Percentiles rank a stretch among this genome's conserved stretches.
Evolutionary conservation across 106 monocot genomes (phyloP).

Genomic region (Chionographis japonica): DNA sequence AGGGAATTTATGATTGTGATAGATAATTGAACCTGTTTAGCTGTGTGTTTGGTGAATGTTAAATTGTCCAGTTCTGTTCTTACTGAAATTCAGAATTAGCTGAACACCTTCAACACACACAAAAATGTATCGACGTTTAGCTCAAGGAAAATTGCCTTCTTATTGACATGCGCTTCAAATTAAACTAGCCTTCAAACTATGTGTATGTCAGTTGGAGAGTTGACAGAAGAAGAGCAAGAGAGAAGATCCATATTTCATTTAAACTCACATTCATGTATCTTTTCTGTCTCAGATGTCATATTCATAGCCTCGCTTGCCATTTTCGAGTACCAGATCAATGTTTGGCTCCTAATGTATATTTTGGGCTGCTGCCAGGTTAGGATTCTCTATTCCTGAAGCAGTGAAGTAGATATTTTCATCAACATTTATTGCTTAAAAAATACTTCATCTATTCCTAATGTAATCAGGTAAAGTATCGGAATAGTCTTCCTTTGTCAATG

Average conservation of each 20-base stretch:
- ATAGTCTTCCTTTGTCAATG: background rate
- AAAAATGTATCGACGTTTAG: no score
- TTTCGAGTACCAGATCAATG: conserved; percentile 8
- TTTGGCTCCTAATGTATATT: conserved; percentile 15
- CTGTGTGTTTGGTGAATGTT: no score
- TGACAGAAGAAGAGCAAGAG: background rate
- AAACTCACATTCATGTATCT: background rate
- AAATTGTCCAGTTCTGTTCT: no score
- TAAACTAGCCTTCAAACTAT: no score
- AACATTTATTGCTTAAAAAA: background rate
- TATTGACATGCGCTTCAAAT: no score
- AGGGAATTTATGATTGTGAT: no score
- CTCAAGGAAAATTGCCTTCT: no score
- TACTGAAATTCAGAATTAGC: no score
- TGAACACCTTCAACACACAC: no score
- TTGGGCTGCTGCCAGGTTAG: conserved; percentile 24
- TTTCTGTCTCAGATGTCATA: conserved; percentile 24
- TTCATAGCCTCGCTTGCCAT: conserved; percentile 20
- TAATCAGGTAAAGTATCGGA: background rate
- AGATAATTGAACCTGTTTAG: no score
- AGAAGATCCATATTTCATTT: background rate
- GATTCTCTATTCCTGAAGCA: background rate
- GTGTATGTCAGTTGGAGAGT: no score
- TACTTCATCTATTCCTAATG: no score
- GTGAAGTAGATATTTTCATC: background rate